These are phyloP conservation scores for Fusarium tanahbumbuense DNA, from an alignment of 2,329 filamentous ascomycete species.

Conservation along the genomic window DNA sequence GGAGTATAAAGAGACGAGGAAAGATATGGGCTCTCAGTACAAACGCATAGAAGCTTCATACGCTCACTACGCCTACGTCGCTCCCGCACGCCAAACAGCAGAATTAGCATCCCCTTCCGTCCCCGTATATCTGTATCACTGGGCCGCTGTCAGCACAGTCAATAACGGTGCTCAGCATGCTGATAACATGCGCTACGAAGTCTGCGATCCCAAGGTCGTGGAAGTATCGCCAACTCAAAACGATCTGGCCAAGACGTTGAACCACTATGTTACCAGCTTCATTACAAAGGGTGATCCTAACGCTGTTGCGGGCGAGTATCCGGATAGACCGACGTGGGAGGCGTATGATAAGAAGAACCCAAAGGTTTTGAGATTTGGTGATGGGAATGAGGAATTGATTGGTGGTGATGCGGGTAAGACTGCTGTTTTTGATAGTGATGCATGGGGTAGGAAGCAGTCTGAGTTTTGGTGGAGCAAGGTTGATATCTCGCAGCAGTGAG, in stretches of 20 bases:
- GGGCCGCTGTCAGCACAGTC: constrained; percentile 60
- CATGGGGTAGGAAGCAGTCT: constrained; percentile 57
- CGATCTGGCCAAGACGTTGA: constrained; percentile 55
- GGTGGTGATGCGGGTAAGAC: constrained; percentile 54
- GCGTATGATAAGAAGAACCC: constrained; percentile 45
- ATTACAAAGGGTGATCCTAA: constrained; percentile 61
- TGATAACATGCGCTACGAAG: constrained; percentile 62
- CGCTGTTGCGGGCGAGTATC: constrained; percentile 40
- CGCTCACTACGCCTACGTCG: constrained; percentile 65
- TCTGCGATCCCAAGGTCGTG: constrained; percentile 51
- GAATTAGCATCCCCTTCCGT: constrained; percentile 31
- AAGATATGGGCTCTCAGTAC: constrained; percentile 61
- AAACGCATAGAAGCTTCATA: constrained; percentile 66
- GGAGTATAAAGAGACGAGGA: constrained; percentile 54
- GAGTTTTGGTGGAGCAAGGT: constrained; percentile 61
- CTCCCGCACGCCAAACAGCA: constrained; percentile 63
- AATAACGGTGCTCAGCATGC: constrained; percentile 60
- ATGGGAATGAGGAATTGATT: constrained; percentile 60
- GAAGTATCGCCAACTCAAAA: constrained; percentile 54
- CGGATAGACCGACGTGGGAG: constrained; percentile 51
- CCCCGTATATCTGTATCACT: constrained; percentile 45
- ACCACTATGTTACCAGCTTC: constrained; percentile 63
- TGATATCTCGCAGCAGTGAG: constrained; percentile 50
- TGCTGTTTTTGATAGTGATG: constrained; percentile 54
- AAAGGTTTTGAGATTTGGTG: constrained; percentile 57